Evolutionary conservation across 305 asterid species (phyloP), one percentile per base, ranked within the genome.

Genomic region (Plantago lanceolata): DNA sequence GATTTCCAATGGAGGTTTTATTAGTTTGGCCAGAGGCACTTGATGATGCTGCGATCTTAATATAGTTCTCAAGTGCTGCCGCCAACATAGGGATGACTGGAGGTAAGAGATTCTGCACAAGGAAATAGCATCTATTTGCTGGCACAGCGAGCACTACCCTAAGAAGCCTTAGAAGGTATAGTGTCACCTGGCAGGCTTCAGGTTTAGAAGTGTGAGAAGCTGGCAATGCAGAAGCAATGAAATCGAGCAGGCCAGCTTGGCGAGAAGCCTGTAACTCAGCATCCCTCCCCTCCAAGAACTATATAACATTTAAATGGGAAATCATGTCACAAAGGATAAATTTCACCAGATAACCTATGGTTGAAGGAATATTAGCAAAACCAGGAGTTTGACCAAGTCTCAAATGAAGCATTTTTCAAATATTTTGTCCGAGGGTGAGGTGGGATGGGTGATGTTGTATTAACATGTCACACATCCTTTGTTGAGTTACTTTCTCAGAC

Each of bases 221-320:
- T 45, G 99, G 99, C 66, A 94, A 88, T 14, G 97, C 95, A 59
- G 99, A 94, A 73, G 97, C 96, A 81, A 94, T 84, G 79, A 90
- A 94, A 81, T 94, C 99, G 50, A 94, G 85, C 68, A 94, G 79
- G 77, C 99, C 97, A 74, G 97, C 92, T 82, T 86, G 96, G 66
- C 97, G 96, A 79, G 95, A 78, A 76, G 95, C 96, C 59, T 84
- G 97, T 81, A 94, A 82, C 82, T 94, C 99, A 64, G 95, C 90
- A 77, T 94, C 96, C 75, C 63, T 88, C 73, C 97, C 97, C 58
- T 94, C 99, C 77, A 94, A 65, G 76, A 84, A 94, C 99, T 94
- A 74, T 58, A 63, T 55, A 21, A 70, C 56, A 53, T 5, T 24
- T 21, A 70, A 43, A 49, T 45, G 21, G 33, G 40, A 53, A 40